Conservation (phyloP, 371 early-diverging fungal genomes). For the Funneliformis caledonium region DNA sequence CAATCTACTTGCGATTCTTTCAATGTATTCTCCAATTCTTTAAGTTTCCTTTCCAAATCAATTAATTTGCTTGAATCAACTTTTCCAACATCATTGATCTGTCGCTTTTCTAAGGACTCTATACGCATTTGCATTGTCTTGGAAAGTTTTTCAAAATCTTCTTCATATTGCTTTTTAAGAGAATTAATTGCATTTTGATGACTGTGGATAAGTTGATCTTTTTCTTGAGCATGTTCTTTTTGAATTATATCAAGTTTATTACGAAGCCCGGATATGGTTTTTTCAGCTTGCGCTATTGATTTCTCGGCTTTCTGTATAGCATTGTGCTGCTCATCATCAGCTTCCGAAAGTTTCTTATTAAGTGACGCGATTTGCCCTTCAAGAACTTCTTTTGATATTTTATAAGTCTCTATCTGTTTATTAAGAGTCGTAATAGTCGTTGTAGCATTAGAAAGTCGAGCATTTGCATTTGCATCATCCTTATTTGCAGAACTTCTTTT, state of each 20-base stretch:
- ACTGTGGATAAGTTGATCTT: neutral
- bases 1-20: constrained; percentile 10
- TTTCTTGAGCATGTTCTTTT: neutral
- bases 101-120: constrained; percentile 18
- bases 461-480: neutral
- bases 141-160: neutral
- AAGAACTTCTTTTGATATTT: neutral
- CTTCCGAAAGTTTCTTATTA: constrained; percentile 2
- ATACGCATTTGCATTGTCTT: constrained; percentile 7
- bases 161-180: neutral
- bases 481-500: neutral
- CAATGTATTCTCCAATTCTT: neutral
- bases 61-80: neutral
- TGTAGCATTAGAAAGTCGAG: neutral
- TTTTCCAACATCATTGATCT: neutral
- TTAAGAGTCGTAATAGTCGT: constrained; percentile 4
- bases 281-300: constrained; percentile 2
- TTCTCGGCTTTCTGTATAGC: constrained; percentile 1
- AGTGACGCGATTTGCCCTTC: neutral
- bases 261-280: neutral
- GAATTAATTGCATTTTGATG: neutral
- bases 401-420: constrained; percentile 14
- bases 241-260: neutral
- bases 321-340: neutral
- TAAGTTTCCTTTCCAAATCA: neutral